Conservation (phyloP, 2,329 filamentous ascomycete species). For the Emmonsiellopsis sp. region DNA sequence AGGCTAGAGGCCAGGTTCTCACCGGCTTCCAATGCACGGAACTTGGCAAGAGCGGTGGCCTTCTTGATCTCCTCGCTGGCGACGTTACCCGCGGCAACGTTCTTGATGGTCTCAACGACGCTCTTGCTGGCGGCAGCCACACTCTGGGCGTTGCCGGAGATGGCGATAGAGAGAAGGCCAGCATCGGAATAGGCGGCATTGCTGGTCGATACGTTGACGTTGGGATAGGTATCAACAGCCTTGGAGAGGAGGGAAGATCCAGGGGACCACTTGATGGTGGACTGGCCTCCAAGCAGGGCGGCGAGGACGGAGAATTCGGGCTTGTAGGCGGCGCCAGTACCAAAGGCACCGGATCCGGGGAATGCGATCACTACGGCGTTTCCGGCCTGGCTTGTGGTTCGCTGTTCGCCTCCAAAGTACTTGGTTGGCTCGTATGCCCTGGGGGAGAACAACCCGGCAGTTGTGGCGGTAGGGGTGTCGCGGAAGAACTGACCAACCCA, state of each 20-base stretch:
- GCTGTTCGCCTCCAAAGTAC: slow-evolving; percentile 94
- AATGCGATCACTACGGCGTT: slow-evolving; percentile 87
- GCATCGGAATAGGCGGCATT: slow-evolving; percentile 89
- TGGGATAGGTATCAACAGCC: slow-evolving; percentile 56
- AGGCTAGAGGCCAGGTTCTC: slow-evolving; percentile 70
- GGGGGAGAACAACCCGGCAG: slow-evolving; percentile 42
- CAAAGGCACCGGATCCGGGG: slow-evolving; percentile 73
- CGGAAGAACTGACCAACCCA: slow-evolving; percentile 94
- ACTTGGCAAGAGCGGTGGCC: slow-evolving; percentile 88
- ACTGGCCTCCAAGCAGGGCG: slow-evolving; percentile 80
- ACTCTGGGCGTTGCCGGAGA: slow-evolving; percentile 63
- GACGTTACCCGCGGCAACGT: slow-evolving; percentile 64
- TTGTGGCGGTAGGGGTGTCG: slow-evolving; percentile 46
- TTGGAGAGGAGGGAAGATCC: slow-evolving; percentile 88
- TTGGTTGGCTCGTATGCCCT: slow-evolving; percentile 59
- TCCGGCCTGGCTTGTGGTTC: slow-evolving; percentile 63
- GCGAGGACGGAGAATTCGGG: slow-evolving; percentile 81
- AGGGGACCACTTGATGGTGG: slow-evolving; percentile 88
- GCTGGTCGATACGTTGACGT: slow-evolving; percentile 60
- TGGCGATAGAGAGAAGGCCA: slow-evolving; percentile 74
- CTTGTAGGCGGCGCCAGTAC: slow-evolving; percentile 63
- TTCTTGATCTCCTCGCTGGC: slow-evolving; percentile 82
- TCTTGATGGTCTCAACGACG: slow-evolving; percentile 73
- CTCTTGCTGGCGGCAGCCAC: slow-evolving; percentile 66
- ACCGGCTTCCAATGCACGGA: slow-evolving; percentile 72